These are phyloP conservation scores for Trichophyton simii DNA, from an alignment of 2,329 filamentous ascomycete species.

Conservation along the genomic window DNA sequence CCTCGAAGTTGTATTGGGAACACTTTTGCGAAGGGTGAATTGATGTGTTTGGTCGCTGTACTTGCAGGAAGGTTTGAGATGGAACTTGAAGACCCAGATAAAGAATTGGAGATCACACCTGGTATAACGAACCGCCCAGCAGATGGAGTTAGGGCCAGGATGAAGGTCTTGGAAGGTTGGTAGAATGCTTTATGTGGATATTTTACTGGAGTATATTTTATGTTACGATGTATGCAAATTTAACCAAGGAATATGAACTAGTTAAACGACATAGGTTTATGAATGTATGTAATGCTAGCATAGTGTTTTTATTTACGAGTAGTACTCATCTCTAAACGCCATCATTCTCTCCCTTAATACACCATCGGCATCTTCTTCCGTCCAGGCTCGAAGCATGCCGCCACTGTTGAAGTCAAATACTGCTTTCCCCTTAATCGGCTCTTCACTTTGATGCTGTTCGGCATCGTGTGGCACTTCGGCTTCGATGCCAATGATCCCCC, in stretches of 20 bases:
- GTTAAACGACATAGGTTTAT: neutral
- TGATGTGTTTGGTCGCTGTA: slow-evolving; percentile 67
- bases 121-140: slow-evolving; percentile 61
- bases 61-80: slow-evolving; percentile 63
- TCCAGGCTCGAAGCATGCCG: slow-evolving; percentile 75
- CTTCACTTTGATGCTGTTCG: slow-evolving; percentile 18
- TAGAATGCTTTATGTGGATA: slow-evolving; percentile 20
- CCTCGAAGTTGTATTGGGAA: slow-evolving; percentile 76
- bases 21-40: slow-evolving; percentile 69
- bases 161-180: slow-evolving; percentile 57
- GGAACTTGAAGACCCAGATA: slow-evolving; percentile 49
- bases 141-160: slow-evolving; percentile 56
- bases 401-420: slow-evolving; percentile 73
- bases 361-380: slow-evolving; percentile 30
- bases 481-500: slow-evolving; percentile 66
- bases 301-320: neutral
- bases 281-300: neutral
- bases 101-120: slow-evolving; percentile 53
- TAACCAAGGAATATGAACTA: neutral
- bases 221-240: neutral
- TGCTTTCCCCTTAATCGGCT: slow-evolving; percentile 36
- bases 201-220: neutral
- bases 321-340: slow-evolving; percentile 33
- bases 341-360: slow-evolving; percentile 29
- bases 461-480: slow-evolving; percentile 23